Evolutionary conservation across 176 grass and related monocot species (phyloP).

Genomic region (Triticum dicoccoides): DNA sequence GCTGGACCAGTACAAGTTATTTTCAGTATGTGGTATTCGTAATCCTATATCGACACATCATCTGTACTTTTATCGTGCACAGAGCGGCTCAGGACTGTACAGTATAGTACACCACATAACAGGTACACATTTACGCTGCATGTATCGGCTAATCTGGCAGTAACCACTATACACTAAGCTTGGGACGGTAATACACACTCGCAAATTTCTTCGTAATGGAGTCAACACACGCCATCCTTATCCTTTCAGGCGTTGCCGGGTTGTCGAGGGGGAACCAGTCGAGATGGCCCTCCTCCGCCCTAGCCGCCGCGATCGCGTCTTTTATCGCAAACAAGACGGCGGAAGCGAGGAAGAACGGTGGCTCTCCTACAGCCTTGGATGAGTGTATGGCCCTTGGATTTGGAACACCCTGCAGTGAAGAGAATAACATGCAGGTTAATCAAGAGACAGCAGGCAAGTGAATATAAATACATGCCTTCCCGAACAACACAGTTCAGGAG

Average conservation of each 20-base stretch:
- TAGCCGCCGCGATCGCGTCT: slow-evolving; percentile 68
- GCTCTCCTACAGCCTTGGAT: slow-evolving; percentile 93
- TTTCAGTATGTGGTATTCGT: not conserved
- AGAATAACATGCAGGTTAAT: not conserved
- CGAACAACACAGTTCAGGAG: not conserved
- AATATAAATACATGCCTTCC: not conserved
- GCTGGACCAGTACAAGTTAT: too few species aligned
- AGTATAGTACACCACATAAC: not conserved
- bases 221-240: slow-evolving; percentile 91
- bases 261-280: slow-evolving; percentile 89
- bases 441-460: not conserved
- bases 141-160: not conserved
- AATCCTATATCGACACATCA: not conserved
- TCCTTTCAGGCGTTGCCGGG: slow-evolving; percentile 84
- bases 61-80: slow-evolving; percentile 5
- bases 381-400: slow-evolving; percentile 86
- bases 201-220: slow-evolving; percentile 75
- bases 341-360: slow-evolving; percentile 86
- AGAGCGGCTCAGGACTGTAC: too few species aligned
- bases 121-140: not conserved
- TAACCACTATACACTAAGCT: slow-evolving; percentile 67
- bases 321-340: slow-evolving; percentile 85
- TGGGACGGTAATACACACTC: slow-evolving; percentile 56
- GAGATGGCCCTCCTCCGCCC: slow-evolving; percentile 63
- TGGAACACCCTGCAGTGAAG: slow-evolving; percentile 52